A percentile compares a stretch with the other conserved stretches of the same genome.
phyloP scores from a whole-genome alignment of 2,329 filamentous ascomycete species.

The Stromatinia cepivora region DNA sequence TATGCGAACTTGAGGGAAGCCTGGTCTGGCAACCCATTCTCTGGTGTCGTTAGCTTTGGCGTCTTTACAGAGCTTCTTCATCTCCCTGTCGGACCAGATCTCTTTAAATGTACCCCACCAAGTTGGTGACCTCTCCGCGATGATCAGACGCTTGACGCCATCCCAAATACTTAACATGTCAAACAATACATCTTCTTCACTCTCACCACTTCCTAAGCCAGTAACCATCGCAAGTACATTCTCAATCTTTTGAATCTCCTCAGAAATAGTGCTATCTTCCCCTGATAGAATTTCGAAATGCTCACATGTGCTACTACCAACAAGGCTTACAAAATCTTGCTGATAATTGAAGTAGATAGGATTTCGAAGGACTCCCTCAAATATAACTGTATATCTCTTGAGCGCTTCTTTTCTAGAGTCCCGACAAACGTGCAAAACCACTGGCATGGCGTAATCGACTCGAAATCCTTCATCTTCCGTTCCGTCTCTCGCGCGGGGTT shows the following conservation, averaged over 20 bases:
- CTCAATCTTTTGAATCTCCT: slow-evolving; percentile 1
- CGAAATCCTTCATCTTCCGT: neutral
- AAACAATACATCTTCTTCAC: slow-evolving; percentile 9
- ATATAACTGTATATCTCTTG: slow-evolving; percentile 6
- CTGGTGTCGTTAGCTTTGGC: slow-evolving; percentile 5
- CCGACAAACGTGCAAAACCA: slow-evolving; percentile 4
- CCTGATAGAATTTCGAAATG: neutral
- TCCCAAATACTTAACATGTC: neutral
- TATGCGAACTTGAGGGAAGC: slow-evolving; percentile 10
- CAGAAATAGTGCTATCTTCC: neutral
- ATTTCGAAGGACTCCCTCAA: neutral
- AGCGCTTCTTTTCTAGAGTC: slow-evolving; percentile 14
- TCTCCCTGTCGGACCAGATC: slow-evolving; percentile 19
- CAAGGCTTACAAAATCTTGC: slow-evolving; percentile 1
- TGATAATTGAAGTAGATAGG: slow-evolving; percentile 20
- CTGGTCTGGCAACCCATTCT: neutral
- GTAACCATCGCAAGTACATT: slow-evolving; percentile 7
- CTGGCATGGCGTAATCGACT: slow-evolving; percentile 1
- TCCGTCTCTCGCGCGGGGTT: neutral
- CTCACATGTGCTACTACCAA: neutral
- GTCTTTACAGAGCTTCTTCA: neutral
- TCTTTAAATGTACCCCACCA: slow-evolving; percentile 22
- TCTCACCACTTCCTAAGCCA: neutral
- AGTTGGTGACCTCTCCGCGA: slow-evolving; percentile 8
- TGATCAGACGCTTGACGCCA: neutral